These are phyloP conservation scores for Nicotiana obtusifolia DNA, from an alignment of 257 asterid genomes.

Conservation along the genomic window DNA sequence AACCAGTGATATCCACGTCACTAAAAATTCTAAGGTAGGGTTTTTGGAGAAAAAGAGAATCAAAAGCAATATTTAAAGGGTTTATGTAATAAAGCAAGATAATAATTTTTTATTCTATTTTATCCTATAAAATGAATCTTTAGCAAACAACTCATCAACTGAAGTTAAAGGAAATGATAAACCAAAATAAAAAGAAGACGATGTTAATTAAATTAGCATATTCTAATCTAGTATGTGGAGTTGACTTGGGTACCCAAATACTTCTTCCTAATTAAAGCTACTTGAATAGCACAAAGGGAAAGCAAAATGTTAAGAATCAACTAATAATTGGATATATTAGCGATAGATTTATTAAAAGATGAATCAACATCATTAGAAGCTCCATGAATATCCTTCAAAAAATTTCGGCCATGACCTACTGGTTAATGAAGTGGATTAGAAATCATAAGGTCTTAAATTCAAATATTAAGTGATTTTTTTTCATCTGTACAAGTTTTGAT, in stretches of 20 bases:
- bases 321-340: not conserved
- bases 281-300: not conserved
- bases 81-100: not conserved
- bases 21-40: not conserved
- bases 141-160: not conserved
- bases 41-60: not conserved
- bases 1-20: not conserved
- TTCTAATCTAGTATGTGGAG: too few species aligned
- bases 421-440: too few species aligned
- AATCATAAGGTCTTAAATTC: too few species aligned
- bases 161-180: not conserved
- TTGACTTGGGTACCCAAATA: too few species aligned
- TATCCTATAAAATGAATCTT: not conserved
- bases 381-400: not conserved
- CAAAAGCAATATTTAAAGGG: not conserved
- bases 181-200: too few species aligned
- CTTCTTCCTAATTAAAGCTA: too few species aligned
- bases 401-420: too few species aligned
- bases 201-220: too few species aligned
- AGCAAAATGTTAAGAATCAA: not conserved
- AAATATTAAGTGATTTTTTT: too few species aligned
- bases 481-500: too few species aligned
- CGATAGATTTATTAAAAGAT: not conserved
- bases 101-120: not conserved
- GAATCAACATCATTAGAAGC: not conserved